These are phyloP conservation scores for Fusarium annulatum DNA, from an alignment of 2,329 filamentous ascomycete genomes.

Conservation along the genomic window DNA sequence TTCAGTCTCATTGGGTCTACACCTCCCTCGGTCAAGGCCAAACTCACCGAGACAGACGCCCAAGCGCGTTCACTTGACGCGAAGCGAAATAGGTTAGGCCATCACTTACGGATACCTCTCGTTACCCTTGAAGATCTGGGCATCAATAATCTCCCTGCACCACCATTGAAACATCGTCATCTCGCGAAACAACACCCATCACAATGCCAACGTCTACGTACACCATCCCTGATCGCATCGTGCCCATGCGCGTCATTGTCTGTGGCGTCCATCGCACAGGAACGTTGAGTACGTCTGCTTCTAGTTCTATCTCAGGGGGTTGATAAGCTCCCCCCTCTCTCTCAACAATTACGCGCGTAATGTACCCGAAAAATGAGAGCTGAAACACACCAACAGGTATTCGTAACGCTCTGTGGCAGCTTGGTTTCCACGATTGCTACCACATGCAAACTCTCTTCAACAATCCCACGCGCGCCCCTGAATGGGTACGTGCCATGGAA, in stretches of 20 bases:
- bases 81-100: conserved; percentile 28
- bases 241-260: conserved; percentile 55
- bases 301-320: not conserved
- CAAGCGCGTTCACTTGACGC: conserved; percentile 11
- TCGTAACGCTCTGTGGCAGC: conserved; percentile 48
- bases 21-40: conserved; percentile 6
- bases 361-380: not conserved
- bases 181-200: conserved; percentile 4
- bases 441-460: conserved; percentile 50
- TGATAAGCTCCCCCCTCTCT: not conserved
- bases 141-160: conserved; percentile 22
- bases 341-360: not conserved
- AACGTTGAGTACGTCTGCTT: conserved; percentile 49
- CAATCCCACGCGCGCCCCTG: conserved; percentile 40
- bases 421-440: conserved; percentile 53
- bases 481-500: conserved; percentile 49
- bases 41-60: conserved; percentile 22
- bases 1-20: conserved; percentile 10
- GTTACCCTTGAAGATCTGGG: conserved; percentile 16
- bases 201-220: conserved; percentile 25
- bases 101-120: not conserved
- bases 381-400: conserved; percentile 45
- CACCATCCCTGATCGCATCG: conserved; percentile 44
- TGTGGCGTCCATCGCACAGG: conserved; percentile 54
- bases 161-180: conserved; percentile 16